Percentiles rank a stretch among this genome's conserved stretches.
phyloP scores from a whole-genome alignment of 192 early-diverging fungal genomes.

The Gaertneriomyces semiglobifer region DNA sequence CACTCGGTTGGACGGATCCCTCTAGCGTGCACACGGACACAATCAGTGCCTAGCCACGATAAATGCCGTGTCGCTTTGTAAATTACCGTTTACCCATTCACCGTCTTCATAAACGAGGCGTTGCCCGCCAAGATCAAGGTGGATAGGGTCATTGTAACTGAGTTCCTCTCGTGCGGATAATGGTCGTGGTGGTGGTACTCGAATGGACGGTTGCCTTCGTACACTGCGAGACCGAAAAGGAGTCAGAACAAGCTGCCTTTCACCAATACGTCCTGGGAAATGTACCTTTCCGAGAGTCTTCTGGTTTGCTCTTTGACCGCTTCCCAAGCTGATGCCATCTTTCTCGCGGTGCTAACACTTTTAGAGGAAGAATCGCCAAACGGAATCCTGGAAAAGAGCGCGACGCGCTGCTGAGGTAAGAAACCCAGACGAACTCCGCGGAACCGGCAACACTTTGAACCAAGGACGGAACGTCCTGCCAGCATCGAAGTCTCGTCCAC shows the following conservation, averaged over 20 bases:
- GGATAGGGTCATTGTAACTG: constrained; percentile 2
- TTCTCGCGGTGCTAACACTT: no score
- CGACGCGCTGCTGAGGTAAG: no score
- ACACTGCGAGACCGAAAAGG: neutral
- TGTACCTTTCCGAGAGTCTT: constrained; percentile 6
- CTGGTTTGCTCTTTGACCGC: constrained; percentile 4
- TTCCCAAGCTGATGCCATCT: neutral
- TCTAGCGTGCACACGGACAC: neutral
- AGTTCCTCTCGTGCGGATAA: neutral
- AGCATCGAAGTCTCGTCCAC: no score
- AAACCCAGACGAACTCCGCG: no score
- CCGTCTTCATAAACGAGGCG: constrained; percentile 16
- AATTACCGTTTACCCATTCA: constrained; percentile 18
- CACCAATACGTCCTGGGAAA: neutral
- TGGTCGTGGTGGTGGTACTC: neutral
- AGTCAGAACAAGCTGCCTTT: neutral
- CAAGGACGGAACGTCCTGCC: no score
- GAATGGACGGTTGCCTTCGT: neutral
- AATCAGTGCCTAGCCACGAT: neutral
- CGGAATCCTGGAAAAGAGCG: no score
- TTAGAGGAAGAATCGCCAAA: no score
- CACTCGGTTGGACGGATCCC: neutral
- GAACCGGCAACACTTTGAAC: no score
- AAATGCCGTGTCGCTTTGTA: neutral
- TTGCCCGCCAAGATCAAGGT: constrained; percentile 6